Conservation (phyloP, 495 filamentous ascomycete species). For the Penicillium salamii region DNA sequence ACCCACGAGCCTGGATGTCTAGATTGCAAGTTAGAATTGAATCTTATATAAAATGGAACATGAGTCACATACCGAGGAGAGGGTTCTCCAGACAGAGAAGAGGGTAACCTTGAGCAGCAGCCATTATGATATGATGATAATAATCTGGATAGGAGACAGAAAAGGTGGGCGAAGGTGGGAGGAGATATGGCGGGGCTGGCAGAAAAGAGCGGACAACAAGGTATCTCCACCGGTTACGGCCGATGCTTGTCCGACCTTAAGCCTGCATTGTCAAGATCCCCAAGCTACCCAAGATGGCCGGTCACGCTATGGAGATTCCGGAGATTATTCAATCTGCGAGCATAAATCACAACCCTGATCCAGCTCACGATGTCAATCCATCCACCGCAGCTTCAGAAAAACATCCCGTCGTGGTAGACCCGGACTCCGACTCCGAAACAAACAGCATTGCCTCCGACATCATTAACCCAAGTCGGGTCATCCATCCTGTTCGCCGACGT, state of each 20-base stretch:
- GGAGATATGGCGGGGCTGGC: conserved; percentile 25
- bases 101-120: conserved; percentile 69
- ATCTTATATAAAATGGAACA: conserved; percentile 5
- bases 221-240: conserved; percentile 4
- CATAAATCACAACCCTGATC: conserved; percentile 65
- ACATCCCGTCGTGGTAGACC: conserved; percentile 42
- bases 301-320: conserved; percentile 58
- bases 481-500: conserved; percentile 52
- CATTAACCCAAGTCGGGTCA: conserved; percentile 49
- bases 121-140: conserved; percentile 51
- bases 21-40: conserved; percentile 13
- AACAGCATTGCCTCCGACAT: conserved; percentile 44
- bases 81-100: conserved; percentile 95
- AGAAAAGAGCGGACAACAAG: conserved; percentile 22
- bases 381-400: conserved; percentile 65
- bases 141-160: conserved; percentile 7
- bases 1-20: conserved; percentile 93
- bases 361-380: conserved; percentile 76
- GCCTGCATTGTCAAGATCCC: neutral
- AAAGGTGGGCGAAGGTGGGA: conserved; percentile 18
- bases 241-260: neutral
- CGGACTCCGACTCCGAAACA: conserved; percentile 48
- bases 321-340: conserved; percentile 77
- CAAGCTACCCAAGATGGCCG: conserved; percentile 32
- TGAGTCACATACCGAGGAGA: conserved; percentile 68